These are phyloP conservation scores for Heterobasidion parviporum DNA, from an alignment of 1,284 basidiomycete species.

Conservation along the genomic window DNA sequence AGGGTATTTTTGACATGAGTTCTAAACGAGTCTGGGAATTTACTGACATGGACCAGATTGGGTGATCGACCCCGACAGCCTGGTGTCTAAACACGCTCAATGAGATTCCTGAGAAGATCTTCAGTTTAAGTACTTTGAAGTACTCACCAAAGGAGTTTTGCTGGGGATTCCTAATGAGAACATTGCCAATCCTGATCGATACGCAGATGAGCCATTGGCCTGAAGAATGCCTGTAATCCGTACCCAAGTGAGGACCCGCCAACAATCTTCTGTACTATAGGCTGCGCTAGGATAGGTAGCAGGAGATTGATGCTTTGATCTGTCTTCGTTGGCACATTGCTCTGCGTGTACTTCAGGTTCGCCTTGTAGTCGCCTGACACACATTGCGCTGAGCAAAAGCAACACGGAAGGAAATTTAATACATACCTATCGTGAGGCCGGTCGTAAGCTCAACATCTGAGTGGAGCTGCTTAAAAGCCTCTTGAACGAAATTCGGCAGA, in stretches of 20 bases:
- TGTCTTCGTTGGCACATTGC: conserved; percentile 47
- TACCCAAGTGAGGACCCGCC: conserved; percentile 50
- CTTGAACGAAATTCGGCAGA: conserved; percentile 56
- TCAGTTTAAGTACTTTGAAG: background rate
- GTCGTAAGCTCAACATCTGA: conserved; percentile 56
- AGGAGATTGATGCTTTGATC: conserved; percentile 58
- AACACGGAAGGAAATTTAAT: background rate
- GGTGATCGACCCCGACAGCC: conserved; percentile 59
- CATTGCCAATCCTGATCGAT: conserved; percentile 38
- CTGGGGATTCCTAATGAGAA: conserved; percentile 51
- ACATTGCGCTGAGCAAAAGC: background rate
- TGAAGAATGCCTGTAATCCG: conserved; percentile 3
- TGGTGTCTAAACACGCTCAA: conserved; percentile 31
- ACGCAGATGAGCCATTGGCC: conserved; percentile 2
- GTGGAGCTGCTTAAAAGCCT: conserved; percentile 57
- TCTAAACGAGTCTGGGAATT: background rate
- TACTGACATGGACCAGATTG: conserved; percentile 67
- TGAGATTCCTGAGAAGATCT: background rate
- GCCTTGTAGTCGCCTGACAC: conserved; percentile 54
- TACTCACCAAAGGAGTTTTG: conserved; percentile 49
- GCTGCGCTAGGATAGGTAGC: conserved; percentile 64
- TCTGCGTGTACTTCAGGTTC: conserved; percentile 54
- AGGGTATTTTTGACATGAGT: background rate
- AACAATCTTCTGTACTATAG: conserved; percentile 77
- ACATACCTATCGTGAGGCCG: conserved; percentile 50